phyloP scores from a whole-genome alignment of 495 filamentous ascomycete genomes.

The Letharia columbiana region DNA sequence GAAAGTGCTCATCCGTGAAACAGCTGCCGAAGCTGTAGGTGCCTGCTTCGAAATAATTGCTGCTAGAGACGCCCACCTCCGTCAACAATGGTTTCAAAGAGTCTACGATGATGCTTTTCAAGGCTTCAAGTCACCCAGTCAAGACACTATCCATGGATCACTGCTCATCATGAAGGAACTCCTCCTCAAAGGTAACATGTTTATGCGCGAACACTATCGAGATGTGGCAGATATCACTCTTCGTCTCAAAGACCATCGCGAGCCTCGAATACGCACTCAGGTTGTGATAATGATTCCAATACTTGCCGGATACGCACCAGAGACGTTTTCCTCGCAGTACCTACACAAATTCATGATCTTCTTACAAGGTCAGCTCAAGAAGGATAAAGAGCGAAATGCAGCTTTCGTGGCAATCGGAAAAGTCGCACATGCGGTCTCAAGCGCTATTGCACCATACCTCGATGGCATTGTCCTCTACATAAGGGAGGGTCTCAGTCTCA shows the following conservation, averaged over 20 bases:
- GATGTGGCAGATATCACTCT: slow-evolving; percentile 88
- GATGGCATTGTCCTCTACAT: slow-evolving; percentile 89
- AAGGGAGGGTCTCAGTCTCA: slow-evolving; percentile 76
- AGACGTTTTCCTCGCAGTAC: slow-evolving; percentile 72
- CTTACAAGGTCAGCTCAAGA: slow-evolving; percentile 89
- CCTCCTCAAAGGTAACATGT: slow-evolving; percentile 91
- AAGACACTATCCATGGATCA: slow-evolving; percentile 84
- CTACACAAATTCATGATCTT: slow-evolving; percentile 96
- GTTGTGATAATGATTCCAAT: slow-evolving; percentile 85
- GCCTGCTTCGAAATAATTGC: slow-evolving; percentile 91
- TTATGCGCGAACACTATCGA: slow-evolving; percentile 84
- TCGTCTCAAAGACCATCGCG: slow-evolving; percentile 82
- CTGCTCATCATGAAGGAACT: slow-evolving; percentile 86
- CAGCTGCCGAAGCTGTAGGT: slow-evolving; percentile 80
- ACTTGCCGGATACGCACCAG: slow-evolving; percentile 83
- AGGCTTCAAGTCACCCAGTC: slow-evolving; percentile 67
- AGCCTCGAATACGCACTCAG: slow-evolving; percentile 75
- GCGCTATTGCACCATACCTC: slow-evolving; percentile 86
- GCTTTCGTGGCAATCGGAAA: slow-evolving; percentile 93
- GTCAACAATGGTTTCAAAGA: slow-evolving; percentile 75
- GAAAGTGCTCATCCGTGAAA: slow-evolving; percentile 83
- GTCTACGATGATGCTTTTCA: slow-evolving; percentile 74
- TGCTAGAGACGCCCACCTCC: slow-evolving; percentile 74
- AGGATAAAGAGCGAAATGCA: slow-evolving; percentile 82
- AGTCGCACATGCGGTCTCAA: slow-evolving; percentile 91